Evolutionary conservation across 1,139 yeast species (phyloP), one percentile per base, ranked within the genome.

Genomic region (Zhuliangozyma parablackwelliae): DNA sequence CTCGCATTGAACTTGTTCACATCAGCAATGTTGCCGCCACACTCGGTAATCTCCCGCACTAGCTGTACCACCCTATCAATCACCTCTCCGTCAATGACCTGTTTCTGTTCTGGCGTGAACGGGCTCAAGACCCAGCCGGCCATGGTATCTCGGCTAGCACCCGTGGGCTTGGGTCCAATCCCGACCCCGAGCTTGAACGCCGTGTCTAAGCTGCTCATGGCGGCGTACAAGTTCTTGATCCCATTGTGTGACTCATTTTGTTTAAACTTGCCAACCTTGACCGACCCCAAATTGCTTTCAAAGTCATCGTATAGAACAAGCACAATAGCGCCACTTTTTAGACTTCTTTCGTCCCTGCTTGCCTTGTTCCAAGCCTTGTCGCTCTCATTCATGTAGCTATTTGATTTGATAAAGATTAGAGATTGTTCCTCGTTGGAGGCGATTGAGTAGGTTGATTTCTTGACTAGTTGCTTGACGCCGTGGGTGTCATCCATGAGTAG

Each of bases 211-310:
- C 37, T 21, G 28, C 9, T 28, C 36, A 34, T 35, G 7, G 20
- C 28, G 10, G 43, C 42, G 31, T 49, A 51, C 10, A 66, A 40
- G n/a, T 59, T 50, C 35, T 57, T 59, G 33, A 69, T 42, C 0
- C 75, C 75, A 41, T 68, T 68, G 46, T 69, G 75, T 2, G 70
- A 62, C 41, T 66, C 73, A 37, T 59, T 64, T 37, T 59, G 58
- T 46, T 61, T 63, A 36, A 62, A 51, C 9, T 43, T 45, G 3
- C 55, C 47, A 12, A 69, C 42, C 39, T 53, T 57, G 5, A 67
- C 61, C 26, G 44, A 48, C 1, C 66, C 66, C 24, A 67, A 28
- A 20, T 48, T 43, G 8, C 49, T 35, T 41, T 69, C 75, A 46
- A 69, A 69, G 43, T 69, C 75, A 45, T 69, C 75, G 40, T 56